A percentile compares a stretch with the other conserved stretches of the same genome.
Conservation (phyloP, 2,329 filamentous ascomycete genomes). For the Ophiostoma sp. region DNA sequence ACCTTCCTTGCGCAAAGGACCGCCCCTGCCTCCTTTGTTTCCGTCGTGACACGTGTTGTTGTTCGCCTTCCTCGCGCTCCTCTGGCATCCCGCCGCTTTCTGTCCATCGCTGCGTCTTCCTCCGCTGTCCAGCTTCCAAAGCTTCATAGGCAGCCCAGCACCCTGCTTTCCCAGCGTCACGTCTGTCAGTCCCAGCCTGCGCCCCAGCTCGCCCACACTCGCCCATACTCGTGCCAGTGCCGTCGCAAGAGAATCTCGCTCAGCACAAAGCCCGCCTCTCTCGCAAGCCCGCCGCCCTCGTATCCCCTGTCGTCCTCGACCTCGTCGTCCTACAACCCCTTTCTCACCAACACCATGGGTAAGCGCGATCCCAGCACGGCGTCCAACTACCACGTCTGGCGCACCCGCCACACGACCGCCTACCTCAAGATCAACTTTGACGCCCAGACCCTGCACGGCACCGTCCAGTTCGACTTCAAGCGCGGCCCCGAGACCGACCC, state of each 20-base stretch:
- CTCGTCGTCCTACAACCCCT: constrained; percentile 16
- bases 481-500: constrained; percentile 43
- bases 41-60: background rate
- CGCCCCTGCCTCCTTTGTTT: constrained; percentile 21
- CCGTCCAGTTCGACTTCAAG: constrained; percentile 69
- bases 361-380: constrained; percentile 79
- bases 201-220: background rate
- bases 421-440: constrained; percentile 81
- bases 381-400: constrained; percentile 85
- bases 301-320: constrained; percentile 11
- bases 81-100: constrained; percentile 14
- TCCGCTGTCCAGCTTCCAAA: background rate
- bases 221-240: constrained; percentile 12
- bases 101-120: constrained; percentile 1
- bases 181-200: background rate
- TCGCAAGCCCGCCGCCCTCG: background rate
- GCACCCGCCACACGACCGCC: constrained; percentile 75
- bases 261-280: background rate
- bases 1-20: constrained; percentile 20
- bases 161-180: background rate
- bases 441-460: constrained; percentile 68
- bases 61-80: background rate
- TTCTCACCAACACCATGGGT: constrained; percentile 20
- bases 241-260: background rate
- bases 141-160: constrained; percentile 2